phyloP scores from a whole-genome alignment of 208 protist species.

The Trypanosoma conorhini region DNA sequence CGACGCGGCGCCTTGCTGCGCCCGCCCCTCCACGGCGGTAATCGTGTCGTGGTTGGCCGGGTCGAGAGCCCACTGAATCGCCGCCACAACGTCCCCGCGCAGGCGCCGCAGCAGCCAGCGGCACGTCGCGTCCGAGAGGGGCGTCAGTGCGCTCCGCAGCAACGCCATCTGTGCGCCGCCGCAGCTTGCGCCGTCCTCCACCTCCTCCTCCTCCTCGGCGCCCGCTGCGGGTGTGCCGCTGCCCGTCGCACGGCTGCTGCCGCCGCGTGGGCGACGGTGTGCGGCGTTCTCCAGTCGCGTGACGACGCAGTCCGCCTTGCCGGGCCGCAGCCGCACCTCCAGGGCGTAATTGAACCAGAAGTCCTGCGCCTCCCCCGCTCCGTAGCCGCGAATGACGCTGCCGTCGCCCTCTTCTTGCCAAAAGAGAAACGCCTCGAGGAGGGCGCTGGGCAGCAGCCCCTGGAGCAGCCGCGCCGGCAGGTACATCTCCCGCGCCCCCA shows the following conservation, averaged over 20 bases:
- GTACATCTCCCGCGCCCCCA: conserved; percentile 67
- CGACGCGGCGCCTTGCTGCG: not conserved
- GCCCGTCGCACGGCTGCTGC: not conserved
- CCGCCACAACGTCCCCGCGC: conserved; percentile 24
- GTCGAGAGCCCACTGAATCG: conserved; percentile 30
- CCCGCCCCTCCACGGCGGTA: conserved; percentile 5
- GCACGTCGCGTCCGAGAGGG: conserved; percentile 34
- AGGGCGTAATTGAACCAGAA: conserved; percentile 77
- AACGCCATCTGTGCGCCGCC: conserved; percentile 35
- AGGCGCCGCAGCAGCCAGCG: conserved; percentile 22
- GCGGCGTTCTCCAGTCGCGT: not conserved
- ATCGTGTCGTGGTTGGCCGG: conserved; percentile 23
- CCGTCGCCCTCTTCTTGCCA: conserved; percentile 79
- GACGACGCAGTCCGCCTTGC: conserved; percentile 15
- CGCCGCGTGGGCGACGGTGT: not conserved
- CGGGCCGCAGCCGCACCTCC: conserved; percentile 41
- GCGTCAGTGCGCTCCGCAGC: conserved; percentile 35
- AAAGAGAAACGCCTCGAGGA: conserved; percentile 81
- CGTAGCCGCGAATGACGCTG: conserved; percentile 65
- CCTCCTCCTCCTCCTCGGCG: not conserved
- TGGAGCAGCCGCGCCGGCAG: conserved; percentile 76
- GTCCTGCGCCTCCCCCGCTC: conserved; percentile 38
- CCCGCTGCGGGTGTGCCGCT: too few relatives aligned
- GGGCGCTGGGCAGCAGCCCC: conserved; percentile 63
- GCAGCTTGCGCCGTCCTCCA: not conserved